These are phyloP conservation scores for Fusarium irregulare DNA, from an alignment of 2,329 filamentous ascomycete genomes.

Conservation along the genomic window DNA sequence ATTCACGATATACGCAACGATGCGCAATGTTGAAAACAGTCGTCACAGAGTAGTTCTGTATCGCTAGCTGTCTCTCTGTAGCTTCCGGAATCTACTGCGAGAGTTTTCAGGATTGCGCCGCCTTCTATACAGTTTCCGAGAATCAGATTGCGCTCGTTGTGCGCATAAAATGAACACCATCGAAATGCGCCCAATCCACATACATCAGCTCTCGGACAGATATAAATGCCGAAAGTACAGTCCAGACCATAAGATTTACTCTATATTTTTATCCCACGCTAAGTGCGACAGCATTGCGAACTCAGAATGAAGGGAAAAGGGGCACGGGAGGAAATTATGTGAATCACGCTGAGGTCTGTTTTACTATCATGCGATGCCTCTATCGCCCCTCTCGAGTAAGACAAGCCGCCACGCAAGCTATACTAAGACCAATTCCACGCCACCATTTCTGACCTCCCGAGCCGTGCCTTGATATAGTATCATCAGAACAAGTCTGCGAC, in stretches of 20 bases:
- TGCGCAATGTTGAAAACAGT: constrained; percentile 13
- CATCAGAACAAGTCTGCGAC: constrained; percentile 22
- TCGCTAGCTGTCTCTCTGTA: not conserved
- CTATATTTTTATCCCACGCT: too few relatives aligned
- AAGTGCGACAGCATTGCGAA: not conserved
- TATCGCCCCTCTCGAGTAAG: constrained; percentile 38
- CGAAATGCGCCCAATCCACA: constrained; percentile 26
- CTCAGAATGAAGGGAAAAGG: not conserved
- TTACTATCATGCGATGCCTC: constrained; percentile 33
- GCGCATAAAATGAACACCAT: constrained; percentile 15
- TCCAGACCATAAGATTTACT: too few relatives aligned
- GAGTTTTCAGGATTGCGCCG: constrained; percentile 12
- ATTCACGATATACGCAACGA: constrained; percentile 3
- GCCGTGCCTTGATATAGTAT: constrained; percentile 27
- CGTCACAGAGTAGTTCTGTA: not conserved
- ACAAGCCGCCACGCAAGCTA: constrained; percentile 47
- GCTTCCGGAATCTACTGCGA: constrained; percentile 25
- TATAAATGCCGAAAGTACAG: not conserved
- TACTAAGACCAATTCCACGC: constrained; percentile 45
- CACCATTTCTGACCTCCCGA: constrained; percentile 40
- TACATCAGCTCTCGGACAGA: not conserved
- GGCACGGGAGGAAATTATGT: not conserved
- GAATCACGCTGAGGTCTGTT: constrained; percentile 12
- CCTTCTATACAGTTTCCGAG: not conserved
- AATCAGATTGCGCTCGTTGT: constrained; percentile 8